Base-by-base conservation (phyloP, 305 asterid species). In the Stenogyne calaminthoides region DNA sequence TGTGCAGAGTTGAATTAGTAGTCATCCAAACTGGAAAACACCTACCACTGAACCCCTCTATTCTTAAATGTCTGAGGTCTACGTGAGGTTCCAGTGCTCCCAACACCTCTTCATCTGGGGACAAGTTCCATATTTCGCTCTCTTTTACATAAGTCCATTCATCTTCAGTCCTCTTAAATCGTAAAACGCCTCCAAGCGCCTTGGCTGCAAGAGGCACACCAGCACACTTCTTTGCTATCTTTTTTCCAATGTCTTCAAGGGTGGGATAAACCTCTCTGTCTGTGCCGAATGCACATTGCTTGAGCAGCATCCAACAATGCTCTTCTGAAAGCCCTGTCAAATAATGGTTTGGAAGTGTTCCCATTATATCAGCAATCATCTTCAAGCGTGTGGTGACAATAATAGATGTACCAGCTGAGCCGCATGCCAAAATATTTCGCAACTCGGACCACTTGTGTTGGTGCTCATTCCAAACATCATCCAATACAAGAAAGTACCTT, bases 181-280 rank as follows among this genome's bases (percentile, higher is more conserved):
- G 71, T 0, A 79, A 32, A 34, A 75, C 61, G 2, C 49, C 49
- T 42, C 49, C 49, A 42, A 42, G 49, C n/a, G 49, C 80, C 83
- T 63, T 58, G 3, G 71, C 77, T 29, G 77, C 83, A 3, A 80
- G 11, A 3, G 81, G 84, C 56, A 76, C 78, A 6, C 79, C 84
- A 40, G n/a, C n/a, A 9, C 49, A 42, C 49, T 42, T 42, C 5
- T 42, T 42, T 0, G 11, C 49, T 42, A 42, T 42, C n/a, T 42
- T 5, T 42, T 42, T 42, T 42, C 49, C 49, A 42, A 42, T 42
- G 5, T n/a, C 49, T 42, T 42, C 49, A 0, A 42, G 49, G 49
- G 10, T 42, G 2, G 49, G 49, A 42, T 42, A 9, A 42, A 42
- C 49, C 49, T 2, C 49, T 2, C 5, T 10, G 15, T 42, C 49